Evolutionary conservation across 1,139 yeast genomes (phyloP).

Genomic region (Pichia sp.): DNA sequence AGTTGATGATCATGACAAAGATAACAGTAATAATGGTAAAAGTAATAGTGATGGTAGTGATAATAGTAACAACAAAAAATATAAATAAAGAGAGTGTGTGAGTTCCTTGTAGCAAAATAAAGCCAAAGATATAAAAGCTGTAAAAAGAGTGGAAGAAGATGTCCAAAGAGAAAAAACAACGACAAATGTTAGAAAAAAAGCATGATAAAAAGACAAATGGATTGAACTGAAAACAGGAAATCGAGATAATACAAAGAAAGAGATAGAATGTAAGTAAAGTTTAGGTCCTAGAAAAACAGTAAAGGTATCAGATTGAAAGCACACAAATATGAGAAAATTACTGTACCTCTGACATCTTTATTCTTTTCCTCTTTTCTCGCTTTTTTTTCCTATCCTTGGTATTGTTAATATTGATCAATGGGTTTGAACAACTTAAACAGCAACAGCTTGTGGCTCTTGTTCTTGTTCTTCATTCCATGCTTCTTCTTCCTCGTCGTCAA

Average conservation of each 20-base stretch:
- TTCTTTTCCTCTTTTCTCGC: background rate
- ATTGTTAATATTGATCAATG: background rate
- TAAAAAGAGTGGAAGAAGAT: background rate
- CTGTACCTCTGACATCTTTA: background rate
- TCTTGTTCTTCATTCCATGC: slow-evolving; percentile 26
- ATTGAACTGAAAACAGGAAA: background rate
- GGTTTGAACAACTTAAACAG: slow-evolving; percentile 21
- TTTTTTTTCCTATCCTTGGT: slow-evolving; percentile 1
- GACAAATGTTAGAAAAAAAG: background rate
- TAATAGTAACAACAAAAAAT: slow-evolving; percentile 1
- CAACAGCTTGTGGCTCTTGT: slow-evolving; percentile 23
- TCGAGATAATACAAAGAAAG: slow-evolving; percentile 1
- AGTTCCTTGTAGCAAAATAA: slow-evolving; percentile 8
- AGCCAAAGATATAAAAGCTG: background rate
- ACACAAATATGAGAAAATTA: slow-evolving; percentile 1
- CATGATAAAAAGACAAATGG: slow-evolving; percentile 2
- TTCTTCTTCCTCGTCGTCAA: slow-evolving; percentile 41
- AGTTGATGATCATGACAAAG: background rate
- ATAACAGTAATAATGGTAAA: background rate
- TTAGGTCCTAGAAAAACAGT: background rate
- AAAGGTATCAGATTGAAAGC: slow-evolving; percentile 1
- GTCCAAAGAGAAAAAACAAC: background rate
- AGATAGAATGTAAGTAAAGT: slow-evolving; percentile 1
- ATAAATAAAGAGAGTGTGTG: slow-evolving; percentile 2
- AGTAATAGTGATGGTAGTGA: background rate